phyloP scores from a whole-genome alignment of 768 basidiomycete genomes.

The Rhodotorula taiwanensis region DNA sequence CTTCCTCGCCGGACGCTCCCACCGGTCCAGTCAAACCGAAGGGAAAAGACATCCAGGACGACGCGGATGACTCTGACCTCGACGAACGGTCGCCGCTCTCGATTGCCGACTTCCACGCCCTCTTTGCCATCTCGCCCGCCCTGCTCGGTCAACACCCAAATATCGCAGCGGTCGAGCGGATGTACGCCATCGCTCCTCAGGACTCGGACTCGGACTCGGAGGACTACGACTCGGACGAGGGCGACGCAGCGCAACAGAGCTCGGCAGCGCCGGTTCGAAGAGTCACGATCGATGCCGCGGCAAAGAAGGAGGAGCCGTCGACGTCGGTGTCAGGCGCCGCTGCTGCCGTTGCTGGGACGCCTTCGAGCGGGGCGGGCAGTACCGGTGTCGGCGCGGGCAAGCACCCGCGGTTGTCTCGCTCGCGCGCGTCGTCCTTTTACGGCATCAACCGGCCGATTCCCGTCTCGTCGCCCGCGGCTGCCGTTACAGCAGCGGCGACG shows the following conservation, averaged over 20 bases:
- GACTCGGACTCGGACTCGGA: conserved; percentile 18
- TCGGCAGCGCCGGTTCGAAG: background rate
- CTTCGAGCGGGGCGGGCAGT: background rate
- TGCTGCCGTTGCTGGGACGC: too few relatives aligned
- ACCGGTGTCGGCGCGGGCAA: conserved; percentile 12
- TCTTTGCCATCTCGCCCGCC: conserved; percentile 31
- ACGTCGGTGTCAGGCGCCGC: too few relatives aligned
- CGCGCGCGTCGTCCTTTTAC: conserved; percentile 19
- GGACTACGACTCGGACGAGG: conserved; percentile 3
- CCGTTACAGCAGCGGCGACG: background rate
- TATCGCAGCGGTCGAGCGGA: conserved; percentile 25
- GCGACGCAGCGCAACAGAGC: background rate
- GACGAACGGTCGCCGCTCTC: conserved; percentile 13
- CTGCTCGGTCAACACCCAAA: conserved; percentile 27
- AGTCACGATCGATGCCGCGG: too few relatives aligned
- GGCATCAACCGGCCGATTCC: conserved; percentile 9
- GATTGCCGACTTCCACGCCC: conserved; percentile 28
- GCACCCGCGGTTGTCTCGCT: conserved; percentile 24
- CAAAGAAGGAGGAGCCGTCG: background rate
- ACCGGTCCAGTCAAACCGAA: too few relatives aligned
- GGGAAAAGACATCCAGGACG: too few relatives aligned
- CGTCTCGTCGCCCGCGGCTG: background rate
- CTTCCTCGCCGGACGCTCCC: too few relatives aligned
- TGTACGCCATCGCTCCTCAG: conserved; percentile 30
- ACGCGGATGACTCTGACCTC: background rate